Conservation (phyloP, 176 grass and related monocot genomes). For the Themeda triandra region DNA sequence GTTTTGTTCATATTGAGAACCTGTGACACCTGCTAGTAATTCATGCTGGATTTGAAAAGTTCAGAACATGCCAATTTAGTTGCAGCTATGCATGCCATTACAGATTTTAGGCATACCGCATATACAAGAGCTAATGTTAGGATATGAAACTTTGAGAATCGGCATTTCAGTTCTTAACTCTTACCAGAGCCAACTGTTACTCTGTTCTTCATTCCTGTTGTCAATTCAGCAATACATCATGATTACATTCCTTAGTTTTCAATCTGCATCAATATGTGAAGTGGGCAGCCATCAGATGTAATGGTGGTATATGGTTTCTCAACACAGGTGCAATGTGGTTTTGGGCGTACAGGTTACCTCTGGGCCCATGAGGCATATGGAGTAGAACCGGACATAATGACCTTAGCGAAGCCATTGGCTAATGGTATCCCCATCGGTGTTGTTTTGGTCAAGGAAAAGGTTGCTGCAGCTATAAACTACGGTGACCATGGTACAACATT, state of each 20-base stretch:
- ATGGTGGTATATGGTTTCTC: not conserved
- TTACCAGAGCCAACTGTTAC: not conserved
- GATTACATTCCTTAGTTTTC: not conserved
- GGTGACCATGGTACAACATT: conserved; percentile 90
- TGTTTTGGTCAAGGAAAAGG: conserved; percentile 63
- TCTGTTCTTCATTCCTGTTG: not conserved
- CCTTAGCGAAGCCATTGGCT: conserved; percentile 77
- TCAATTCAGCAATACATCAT: not conserved
- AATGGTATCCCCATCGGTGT: conserved; percentile 69
- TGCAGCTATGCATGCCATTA: not conserved
- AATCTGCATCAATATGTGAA: not conserved
- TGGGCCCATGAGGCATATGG: conserved; percentile 70
- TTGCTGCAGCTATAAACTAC: conserved; percentile 56
- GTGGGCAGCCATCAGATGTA: not conserved
- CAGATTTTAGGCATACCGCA: not conserved
- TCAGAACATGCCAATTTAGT: not conserved
- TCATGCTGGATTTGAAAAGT: not conserved
- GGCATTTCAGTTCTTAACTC: not conserved
- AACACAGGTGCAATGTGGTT: conserved; percentile 75
- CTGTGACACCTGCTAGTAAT: not conserved
- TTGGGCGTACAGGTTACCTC: conserved; percentile 76
- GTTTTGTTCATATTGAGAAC: not conserved
- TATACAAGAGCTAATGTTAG: not conserved
- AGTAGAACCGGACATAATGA: conserved; percentile 79
- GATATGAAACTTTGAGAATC: not conserved